Evolutionary conservation across 1,139 yeast genomes (phyloP).

Genomic region (Debaryomyces sp.): DNA sequence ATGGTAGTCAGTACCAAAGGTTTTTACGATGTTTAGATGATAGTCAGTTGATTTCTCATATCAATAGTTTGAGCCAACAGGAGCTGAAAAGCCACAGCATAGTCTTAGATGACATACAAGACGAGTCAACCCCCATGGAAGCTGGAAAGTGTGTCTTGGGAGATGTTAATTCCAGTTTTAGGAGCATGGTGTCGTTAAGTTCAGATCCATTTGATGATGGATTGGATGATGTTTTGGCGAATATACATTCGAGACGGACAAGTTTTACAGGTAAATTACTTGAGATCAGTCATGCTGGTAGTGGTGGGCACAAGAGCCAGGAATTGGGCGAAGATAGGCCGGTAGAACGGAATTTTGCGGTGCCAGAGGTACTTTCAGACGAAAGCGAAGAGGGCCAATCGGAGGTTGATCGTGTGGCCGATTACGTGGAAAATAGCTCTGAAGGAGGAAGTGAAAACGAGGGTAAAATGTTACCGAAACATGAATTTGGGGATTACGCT

Average conservation of each 20-base stretch:
- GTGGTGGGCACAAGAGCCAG: background rate
- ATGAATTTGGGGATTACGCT: slow-evolving; percentile 69
- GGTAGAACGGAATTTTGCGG: background rate
- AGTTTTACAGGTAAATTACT: background rate
- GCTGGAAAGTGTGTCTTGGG: background rate
- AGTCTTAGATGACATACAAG: background rate
- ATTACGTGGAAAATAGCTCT: background rate
- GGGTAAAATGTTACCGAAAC: slow-evolving; percentile 26
- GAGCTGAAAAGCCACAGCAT: background rate
- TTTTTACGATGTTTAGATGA: slow-evolving; percentile 39
- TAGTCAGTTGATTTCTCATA: slow-evolving; percentile 33
- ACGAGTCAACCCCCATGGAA: background rate
- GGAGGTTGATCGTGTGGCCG: background rate
- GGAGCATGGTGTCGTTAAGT: slow-evolving; percentile 16
- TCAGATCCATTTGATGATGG: slow-evolving; percentile 48
- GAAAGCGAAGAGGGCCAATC: background rate
- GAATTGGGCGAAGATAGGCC: background rate
- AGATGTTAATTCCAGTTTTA: background rate
- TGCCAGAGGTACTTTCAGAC: background rate
- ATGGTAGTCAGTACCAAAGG: slow-evolving; percentile 18
- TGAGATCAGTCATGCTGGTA: background rate
- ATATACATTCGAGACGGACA: background rate
- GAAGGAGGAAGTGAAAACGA: slow-evolving; percentile 7
- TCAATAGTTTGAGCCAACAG: slow-evolving; percentile 30
- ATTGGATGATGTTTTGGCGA: slow-evolving; percentile 28